Base-by-base conservation (phyloP, 192 early-diverging fungal species). In the Nowakowskiella sp. region DNA sequence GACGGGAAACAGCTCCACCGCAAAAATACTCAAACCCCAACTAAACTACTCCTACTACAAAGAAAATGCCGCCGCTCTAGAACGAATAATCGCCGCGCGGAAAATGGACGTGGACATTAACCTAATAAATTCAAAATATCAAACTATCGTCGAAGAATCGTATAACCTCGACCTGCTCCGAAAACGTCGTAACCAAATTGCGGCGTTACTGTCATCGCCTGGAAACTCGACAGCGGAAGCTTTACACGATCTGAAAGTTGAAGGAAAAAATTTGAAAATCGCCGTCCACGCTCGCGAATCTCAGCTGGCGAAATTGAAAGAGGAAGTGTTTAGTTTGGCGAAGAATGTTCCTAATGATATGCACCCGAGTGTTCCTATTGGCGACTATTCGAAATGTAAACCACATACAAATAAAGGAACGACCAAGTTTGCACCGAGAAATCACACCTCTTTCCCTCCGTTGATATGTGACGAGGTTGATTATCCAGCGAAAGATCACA, bases 271-370 rank as follows among this genome's bases (percentile, higher is more conserved):
- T 4, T 31, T 83, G n/a, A 91, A 91, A 65, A 67, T 66, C n/a
- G 30, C 45, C 6, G 66, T 91, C 31, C 70, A 76, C 7, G 49
- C 57, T 5, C 49, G 68, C 4, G 84, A 90, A 39, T 30, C 54
- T 0, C 44, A 64, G 47, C 48, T 86, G 13, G 25, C 46, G 0
- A 19, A 22, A 2, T 30, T 91, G 1, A 80, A 92, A 47, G 42
- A 55, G 1, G 36, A 64, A n/a, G 53, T 92, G 51, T 67, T 58
- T 10, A 49, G n/a, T 6, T 8, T 16, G 21, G 89, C 87, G 0
- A 53, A 82, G 10, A 68, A 76, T 52, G 72, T 95, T 4, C 89
- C 92, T 21, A 95, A 95, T 59, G 63, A 65, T 29, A 85, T 90
- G 7, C 86, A 87, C 47, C 78, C 85, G 3, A 61, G 69, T 25